phyloP scores from a whole-genome alignment of 441 rosid genomes.

The Populus hybrid region DNA sequence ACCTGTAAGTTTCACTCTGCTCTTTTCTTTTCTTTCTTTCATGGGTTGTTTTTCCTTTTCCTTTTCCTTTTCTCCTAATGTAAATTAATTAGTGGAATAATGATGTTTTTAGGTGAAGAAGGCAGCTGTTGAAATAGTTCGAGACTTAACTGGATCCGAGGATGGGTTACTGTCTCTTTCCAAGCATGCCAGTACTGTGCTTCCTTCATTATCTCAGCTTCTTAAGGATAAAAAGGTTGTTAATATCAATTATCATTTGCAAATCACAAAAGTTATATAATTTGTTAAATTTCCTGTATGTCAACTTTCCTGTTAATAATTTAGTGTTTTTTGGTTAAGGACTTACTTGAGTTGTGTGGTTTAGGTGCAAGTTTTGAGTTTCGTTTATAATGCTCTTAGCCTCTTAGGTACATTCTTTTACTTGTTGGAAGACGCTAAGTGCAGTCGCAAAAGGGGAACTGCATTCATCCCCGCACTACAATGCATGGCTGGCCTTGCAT shows the following conservation, averaged over 20 bases:
- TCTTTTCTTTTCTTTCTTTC: background rate
- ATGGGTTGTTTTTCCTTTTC: background rate
- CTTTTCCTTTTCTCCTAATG: background rate
- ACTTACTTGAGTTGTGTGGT: too few relatives aligned
- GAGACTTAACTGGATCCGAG: slow-evolving; percentile 81
- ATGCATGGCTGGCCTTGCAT: background rate
- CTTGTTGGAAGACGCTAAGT: background rate
- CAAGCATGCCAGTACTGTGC: slow-evolving; percentile 41
- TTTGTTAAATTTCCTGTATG: background rate
- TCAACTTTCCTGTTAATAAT: too few relatives aligned
- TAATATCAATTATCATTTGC: background rate
- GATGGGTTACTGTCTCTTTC: slow-evolving; percentile 74
- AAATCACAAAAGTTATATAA: background rate
- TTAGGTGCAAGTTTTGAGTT: too few relatives aligned
- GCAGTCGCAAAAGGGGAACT: background rate
- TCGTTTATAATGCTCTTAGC: too few relatives aligned
- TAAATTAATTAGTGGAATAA: background rate
- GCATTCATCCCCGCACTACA: background rate
- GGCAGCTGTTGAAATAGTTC: slow-evolving; percentile 77
- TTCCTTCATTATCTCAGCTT: slow-evolving; percentile 59
- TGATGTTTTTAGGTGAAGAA: slow-evolving; percentile 58
- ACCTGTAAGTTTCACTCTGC: slow-evolving; percentile 40
- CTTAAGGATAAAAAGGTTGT: slow-evolving; percentile 64
- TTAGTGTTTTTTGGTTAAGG: too few relatives aligned
- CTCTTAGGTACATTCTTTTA: background rate